phyloP scores from a whole-genome alignment of 257 asterid species.

The Dorcoceras hygrometricum region DNA sequence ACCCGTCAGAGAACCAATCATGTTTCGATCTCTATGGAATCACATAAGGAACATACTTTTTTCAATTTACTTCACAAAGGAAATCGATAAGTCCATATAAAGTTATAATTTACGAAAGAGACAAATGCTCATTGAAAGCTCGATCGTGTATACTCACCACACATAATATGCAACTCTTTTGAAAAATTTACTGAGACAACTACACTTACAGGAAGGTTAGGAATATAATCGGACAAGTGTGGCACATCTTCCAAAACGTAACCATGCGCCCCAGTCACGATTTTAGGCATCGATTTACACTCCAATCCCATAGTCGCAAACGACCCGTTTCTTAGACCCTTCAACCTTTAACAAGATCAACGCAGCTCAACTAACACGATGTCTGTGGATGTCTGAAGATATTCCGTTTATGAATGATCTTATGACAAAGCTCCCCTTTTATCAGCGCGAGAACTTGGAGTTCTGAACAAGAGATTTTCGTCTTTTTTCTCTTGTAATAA shows the following conservation, averaged over 20 bases:
- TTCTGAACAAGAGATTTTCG: slow-evolving; percentile 10
- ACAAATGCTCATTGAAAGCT: neutral
- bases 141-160: neutral
- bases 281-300: slow-evolving; percentile 35
- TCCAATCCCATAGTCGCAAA: slow-evolving; percentile 33
- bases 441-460: slow-evolving; percentile 8
- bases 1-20: no score
- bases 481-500: neutral
- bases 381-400: slow-evolving; percentile 1
- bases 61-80: no score
- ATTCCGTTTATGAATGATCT: neutral
- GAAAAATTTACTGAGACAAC: neutral
- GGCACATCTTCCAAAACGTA: slow-evolving; percentile 68
- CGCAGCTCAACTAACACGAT: slow-evolving; percentile 9
- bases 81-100: no score
- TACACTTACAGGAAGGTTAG: slow-evolving; percentile 48
- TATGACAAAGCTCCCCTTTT: slow-evolving; percentile 18
- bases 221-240: slow-evolving; percentile 59
- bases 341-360: slow-evolving; percentile 20
- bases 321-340: slow-evolving; percentile 16
- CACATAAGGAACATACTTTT: no score
- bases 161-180: neutral
- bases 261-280: slow-evolving; percentile 51
- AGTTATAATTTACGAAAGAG: neutral
- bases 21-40: no score